Evolutionary conservation across 345 rosid species (phyloP).

Genomic region (Excoecaria cochinchinensis): DNA sequence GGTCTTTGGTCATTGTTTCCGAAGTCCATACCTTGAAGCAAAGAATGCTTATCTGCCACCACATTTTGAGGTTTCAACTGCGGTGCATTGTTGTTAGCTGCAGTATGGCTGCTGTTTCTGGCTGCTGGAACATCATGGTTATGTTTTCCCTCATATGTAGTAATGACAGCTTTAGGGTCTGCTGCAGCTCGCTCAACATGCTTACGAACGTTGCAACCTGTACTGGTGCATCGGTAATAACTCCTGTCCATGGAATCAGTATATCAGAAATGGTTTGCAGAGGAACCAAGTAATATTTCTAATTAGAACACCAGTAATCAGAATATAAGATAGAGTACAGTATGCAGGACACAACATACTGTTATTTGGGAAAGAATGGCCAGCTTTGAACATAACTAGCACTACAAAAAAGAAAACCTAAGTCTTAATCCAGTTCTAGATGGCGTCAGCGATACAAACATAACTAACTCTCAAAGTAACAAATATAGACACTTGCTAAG

Average conservation of each 20-base stretch:
- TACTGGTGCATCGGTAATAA: slow-evolving; percentile 83
- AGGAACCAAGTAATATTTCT: neutral
- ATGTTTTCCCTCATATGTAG: slow-evolving; percentile 96
- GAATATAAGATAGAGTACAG: neutral
- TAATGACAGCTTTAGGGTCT: slow-evolving; percentile 84
- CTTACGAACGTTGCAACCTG: slow-evolving; percentile 88
- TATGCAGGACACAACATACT: neutral
- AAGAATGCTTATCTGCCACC: slow-evolving; percentile 32
- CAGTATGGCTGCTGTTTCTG: slow-evolving; percentile 51
- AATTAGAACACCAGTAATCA: neutral
- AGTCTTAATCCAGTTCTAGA: no score
- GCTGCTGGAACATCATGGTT: slow-evolving; percentile 82
- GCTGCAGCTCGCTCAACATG: slow-evolving; percentile 93
- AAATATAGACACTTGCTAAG: neutral
- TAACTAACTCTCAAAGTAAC: neutral
- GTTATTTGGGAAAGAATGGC: neutral
- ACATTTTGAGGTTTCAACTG: slow-evolving; percentile 32
- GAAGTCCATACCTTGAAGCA: slow-evolving; percentile 44
- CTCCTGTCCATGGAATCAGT: slow-evolving; percentile 47
- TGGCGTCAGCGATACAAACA: neutral
- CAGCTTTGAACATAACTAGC: neutral
- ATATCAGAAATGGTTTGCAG: slow-evolving; percentile 21
- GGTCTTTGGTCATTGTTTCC: slow-evolving; percentile 55
- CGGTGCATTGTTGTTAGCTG: slow-evolving; percentile 23
- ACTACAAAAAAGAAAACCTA: neutral